These are phyloP conservation scores for Acacia concinna DNA, from an alignment of 331 rosid genomes.

Conservation along the genomic window DNA sequence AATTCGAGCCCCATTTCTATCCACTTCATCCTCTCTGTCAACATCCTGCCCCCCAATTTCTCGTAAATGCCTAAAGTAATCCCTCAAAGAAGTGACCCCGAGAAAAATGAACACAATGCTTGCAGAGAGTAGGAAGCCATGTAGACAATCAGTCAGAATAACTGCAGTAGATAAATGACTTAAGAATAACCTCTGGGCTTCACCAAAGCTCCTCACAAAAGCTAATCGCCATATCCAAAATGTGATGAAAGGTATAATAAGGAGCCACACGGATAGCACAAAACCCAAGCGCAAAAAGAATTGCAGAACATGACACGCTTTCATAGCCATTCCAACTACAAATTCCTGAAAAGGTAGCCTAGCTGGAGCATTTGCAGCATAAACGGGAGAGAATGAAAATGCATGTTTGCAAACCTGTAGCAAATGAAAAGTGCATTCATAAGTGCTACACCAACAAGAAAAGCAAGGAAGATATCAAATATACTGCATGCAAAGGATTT, in stretches of 20 bases:
- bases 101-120: slow-evolving; percentile 97
- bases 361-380: slow-evolving; percentile 96
- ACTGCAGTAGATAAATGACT: slow-evolving; percentile 87
- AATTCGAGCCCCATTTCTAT: slow-evolving; percentile 88
- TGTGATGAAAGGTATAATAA: slow-evolving; percentile 93
- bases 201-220: slow-evolving; percentile 96
- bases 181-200: slow-evolving; percentile 91
- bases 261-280: slow-evolving; percentile 97
- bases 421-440: slow-evolving; percentile 21
- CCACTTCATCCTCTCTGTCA: slow-evolving; percentile 93
- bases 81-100: slow-evolving; percentile 97
- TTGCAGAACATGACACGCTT: slow-evolving; percentile 94
- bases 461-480: not conserved
- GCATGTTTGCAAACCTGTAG: slow-evolving; percentile 97
- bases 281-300: slow-evolving; percentile 92
- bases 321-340: slow-evolving; percentile 95
- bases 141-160: slow-evolving; percentile 94
- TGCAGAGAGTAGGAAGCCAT: slow-evolving; percentile 97
- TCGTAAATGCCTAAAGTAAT: slow-evolving; percentile 94
- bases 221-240: slow-evolving; percentile 99
- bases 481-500: not conserved
- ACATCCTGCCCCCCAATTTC: slow-evolving; percentile 97
- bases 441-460: not conserved
- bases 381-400: slow-evolving; percentile 97
- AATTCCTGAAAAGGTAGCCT: slow-evolving; percentile 98